Evolutionary conservation across 768 basidiomycete species (phyloP).

Genomic region (Serendipita sp.): DNA sequence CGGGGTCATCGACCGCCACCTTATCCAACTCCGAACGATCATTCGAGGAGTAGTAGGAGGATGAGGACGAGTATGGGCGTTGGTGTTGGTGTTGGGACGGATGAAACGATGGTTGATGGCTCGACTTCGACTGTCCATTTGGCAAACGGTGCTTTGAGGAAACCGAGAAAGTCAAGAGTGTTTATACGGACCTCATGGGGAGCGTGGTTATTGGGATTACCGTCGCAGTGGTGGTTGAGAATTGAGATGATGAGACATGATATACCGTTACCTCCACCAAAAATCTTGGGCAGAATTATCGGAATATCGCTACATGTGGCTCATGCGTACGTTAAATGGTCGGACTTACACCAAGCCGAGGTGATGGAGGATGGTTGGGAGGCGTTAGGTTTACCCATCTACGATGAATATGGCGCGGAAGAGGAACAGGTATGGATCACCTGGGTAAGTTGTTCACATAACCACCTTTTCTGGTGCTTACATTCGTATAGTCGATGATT

Average conservation of each 20-base stretch:
- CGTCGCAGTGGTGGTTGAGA: conserved; percentile 59
- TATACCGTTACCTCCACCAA: conserved; percentile 50
- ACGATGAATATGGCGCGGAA: conserved; percentile 20
- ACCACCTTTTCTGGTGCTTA: background rate
- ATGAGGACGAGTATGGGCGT: conserved; percentile 38
- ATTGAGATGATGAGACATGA: conserved; percentile 74
- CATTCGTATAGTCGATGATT: background rate
- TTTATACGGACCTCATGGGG: background rate
- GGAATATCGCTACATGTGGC: conserved; percentile 50
- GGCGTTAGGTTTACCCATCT: conserved; percentile 44
- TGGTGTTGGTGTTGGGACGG: conserved; percentile 44
- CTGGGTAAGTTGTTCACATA: conserved; percentile 37
- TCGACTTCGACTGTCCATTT: conserved; percentile 12
- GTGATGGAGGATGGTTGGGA: conserved; percentile 67
- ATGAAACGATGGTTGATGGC: conserved; percentile 9
- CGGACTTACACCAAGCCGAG: conserved; percentile 36
- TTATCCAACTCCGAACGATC: conserved; percentile 39
- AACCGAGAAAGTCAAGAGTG: conserved; percentile 17
- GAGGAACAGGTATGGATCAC: conserved; percentile 48
- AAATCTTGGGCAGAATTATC: conserved; percentile 46
- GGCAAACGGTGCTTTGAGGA: conserved; percentile 20
- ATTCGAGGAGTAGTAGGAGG: background rate
- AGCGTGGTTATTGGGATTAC: conserved; percentile 27
- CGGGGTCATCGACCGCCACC: conserved; percentile 54
- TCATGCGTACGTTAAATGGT: conserved; percentile 48